phyloP scores from a whole-genome alignment of 2,329 filamentous ascomycete species.

The Pestalotiopsis sp. region DNA sequence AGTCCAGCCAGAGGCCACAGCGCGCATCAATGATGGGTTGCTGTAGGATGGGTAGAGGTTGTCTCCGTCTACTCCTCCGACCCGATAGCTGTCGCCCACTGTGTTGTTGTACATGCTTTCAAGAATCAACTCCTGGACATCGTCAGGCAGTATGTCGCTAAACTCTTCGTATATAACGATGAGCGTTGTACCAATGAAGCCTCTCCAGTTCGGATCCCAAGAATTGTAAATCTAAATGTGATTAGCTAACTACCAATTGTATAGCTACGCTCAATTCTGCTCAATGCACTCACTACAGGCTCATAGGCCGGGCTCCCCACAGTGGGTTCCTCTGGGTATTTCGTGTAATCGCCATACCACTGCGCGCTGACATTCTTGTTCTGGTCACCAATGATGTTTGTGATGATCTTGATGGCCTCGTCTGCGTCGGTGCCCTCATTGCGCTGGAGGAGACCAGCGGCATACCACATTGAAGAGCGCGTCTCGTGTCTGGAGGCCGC shows the following conservation, averaged over 20 bases:
- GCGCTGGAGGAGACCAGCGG: slow-evolving; percentile 46
- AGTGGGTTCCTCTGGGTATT: slow-evolving; percentile 49
- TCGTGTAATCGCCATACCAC: slow-evolving; percentile 49
- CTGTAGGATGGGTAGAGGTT: slow-evolving; percentile 56
- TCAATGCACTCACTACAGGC: slow-evolving; percentile 24
- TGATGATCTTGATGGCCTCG: slow-evolving; percentile 45
- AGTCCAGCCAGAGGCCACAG: slow-evolving; percentile 50
- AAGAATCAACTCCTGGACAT: slow-evolving; percentile 35
- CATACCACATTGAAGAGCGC: slow-evolving; percentile 50
- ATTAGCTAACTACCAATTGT: neutral
- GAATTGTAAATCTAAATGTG: slow-evolving; percentile 39
- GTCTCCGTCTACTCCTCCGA: slow-evolving; percentile 52
- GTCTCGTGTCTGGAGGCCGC: slow-evolving; percentile 41
- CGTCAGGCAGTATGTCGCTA: slow-evolving; percentile 31
- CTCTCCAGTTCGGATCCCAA: slow-evolving; percentile 57
- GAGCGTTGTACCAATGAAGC: slow-evolving; percentile 52
- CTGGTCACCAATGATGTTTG: slow-evolving; percentile 45
- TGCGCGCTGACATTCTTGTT: slow-evolving; percentile 44
- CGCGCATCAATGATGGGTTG: slow-evolving; percentile 51
- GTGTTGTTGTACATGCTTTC: slow-evolving; percentile 49
- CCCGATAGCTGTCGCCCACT: slow-evolving; percentile 52
- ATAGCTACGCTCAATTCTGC: neutral
- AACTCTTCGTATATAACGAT: slow-evolving; percentile 54
- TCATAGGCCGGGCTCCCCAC: slow-evolving; percentile 47
- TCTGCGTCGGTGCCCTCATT: slow-evolving; percentile 43